Evolutionary conservation across 2,329 filamentous ascomycete genomes (phyloP), one percentile per base, ranked within the genome.

Genomic region (Sporothrix humicola): DNA sequence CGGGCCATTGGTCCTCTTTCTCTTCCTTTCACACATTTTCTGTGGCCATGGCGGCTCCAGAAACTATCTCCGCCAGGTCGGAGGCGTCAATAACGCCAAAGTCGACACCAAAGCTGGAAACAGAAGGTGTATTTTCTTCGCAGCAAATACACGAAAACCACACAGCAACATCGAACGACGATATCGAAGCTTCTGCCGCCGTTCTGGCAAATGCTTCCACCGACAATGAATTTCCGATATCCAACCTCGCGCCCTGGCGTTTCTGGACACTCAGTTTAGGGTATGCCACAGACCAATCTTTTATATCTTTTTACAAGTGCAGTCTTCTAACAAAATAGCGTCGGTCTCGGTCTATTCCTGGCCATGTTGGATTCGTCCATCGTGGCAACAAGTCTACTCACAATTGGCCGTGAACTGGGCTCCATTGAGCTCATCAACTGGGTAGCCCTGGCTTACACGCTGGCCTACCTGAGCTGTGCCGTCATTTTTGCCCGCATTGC

Each of bases 321-420:
- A 31, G 20, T 2, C 31, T n/a, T 2, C 69, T 70, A 3, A 31
- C 37, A 15, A 17, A 9, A 23, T 52, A 89, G 86, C 17, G 79
- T 88, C 15, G 84, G 82, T 23, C 79, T 86, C 6, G 88, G 87
- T 2, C 82, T 90, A 0, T 87, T 89, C 71, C 83, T 90, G 66
- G 86, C 88, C 42, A 84, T 89, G 77, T 79, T 89, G n/a, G 88
- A 90, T 78, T 85, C 86, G 1, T 88, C 88, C 3, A 89, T 90
- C 52, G 86, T 90, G 0, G 87, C 88, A 0, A 90, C 88, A 13
- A 86, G 86, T 61, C 79, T 90, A 10, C 86, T 86, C 76, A 82
- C 82, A n/a, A 90, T 90, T 65, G 86, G 85, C 1, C 78, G 77
- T 17, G 86, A 90, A 3, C 87, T 90, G 65, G 73, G 83, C 12